Evolutionary conservation across 306 rosid genomes (phyloP), one percentile per base, ranked within the genome.

Genomic region (Quercus dentata): DNA sequence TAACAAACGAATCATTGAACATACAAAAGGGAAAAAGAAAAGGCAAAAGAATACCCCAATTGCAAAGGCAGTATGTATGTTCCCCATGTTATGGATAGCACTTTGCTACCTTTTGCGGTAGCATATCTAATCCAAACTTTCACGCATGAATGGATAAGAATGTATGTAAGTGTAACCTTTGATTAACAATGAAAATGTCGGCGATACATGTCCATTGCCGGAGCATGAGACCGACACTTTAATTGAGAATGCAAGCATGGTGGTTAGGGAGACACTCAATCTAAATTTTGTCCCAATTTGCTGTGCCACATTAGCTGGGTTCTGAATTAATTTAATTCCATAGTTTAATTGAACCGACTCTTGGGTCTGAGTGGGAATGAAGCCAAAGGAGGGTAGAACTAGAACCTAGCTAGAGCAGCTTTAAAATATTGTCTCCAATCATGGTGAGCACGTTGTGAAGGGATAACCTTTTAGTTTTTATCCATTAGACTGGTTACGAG

Each of bases 381-480:
- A 49, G 51, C 71, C 63, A 44, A 55, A 20, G 44, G 23, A 46
- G 27, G 56, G 52, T 49, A 49, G 38, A 67, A 38, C 46, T 19
- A 3, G 20, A 19, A 31, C 14, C 23, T 35, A 58, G 11, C 23
- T 35, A 58, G 11, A 23, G 30, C 12, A 7, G 25, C 13, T 51
- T 19, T 25, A 25, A 2, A 55, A 10, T 1, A 7, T 23, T 20
- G 19, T 55, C 38, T 18, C 51, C 56, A 73, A 74, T 78, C 80
- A 74, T 78, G 86, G 13, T 33, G 33, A 74, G 86, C 83, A 83
- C 86, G 86, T 78, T 83, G 77, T 38, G 38, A 33, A 67, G 72
- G 18, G 11, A 64, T 21, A 49, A 9, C 8, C 23, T 59, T 49
- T 38, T 38, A 38, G 3, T 1, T 64, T 65, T 15, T 78, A 44